Conservation (phyloP, 2,329 filamentous ascomycete genomes). For the Hypoxylon sp. region DNA sequence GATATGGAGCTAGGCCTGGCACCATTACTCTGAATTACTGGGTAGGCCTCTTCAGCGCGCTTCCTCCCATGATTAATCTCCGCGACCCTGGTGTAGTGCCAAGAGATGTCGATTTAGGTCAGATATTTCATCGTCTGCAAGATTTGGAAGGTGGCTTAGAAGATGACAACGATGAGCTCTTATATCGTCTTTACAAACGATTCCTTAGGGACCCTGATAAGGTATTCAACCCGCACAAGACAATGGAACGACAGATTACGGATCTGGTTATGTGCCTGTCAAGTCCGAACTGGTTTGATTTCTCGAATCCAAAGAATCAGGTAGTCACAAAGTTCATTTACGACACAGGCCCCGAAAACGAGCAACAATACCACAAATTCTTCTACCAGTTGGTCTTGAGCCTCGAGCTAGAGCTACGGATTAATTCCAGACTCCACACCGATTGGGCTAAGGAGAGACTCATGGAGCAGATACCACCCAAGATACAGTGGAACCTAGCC, state of each 20-base stretch:
- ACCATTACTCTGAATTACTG: constrained; percentile 81
- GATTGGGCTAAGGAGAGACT: constrained; percentile 76
- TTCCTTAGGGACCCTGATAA: constrained; percentile 79
- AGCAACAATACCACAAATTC: constrained; percentile 74
- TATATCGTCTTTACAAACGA: constrained; percentile 77
- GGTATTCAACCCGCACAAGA: constrained; percentile 71
- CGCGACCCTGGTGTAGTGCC: constrained; percentile 71
- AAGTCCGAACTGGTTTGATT: constrained; percentile 80
- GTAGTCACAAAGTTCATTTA: constrained; percentile 81
- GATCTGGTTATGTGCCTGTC: constrained; percentile 80
- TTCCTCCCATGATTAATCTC: constrained; percentile 70
- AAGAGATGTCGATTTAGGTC: constrained; percentile 72
- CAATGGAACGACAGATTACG: constrained; percentile 79
- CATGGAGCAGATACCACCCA: constrained; percentile 75
- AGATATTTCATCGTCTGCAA: constrained; percentile 71
- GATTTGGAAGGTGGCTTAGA: constrained; percentile 70
- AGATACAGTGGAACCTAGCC: constrained; percentile 80
- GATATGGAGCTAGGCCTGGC: constrained; percentile 75
- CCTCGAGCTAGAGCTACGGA: constrained; percentile 79
- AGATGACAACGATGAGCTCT: constrained; percentile 64
- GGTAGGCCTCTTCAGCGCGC: constrained; percentile 70
- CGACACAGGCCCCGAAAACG: constrained; percentile 69
- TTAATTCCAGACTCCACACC: constrained; percentile 73
- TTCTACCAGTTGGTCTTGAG: constrained; percentile 84
- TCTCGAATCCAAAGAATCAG: constrained; percentile 78